Evolutionary conservation across 805 yeast genomes (phyloP).

Genomic region (Lipomyces anomalus): DNA sequence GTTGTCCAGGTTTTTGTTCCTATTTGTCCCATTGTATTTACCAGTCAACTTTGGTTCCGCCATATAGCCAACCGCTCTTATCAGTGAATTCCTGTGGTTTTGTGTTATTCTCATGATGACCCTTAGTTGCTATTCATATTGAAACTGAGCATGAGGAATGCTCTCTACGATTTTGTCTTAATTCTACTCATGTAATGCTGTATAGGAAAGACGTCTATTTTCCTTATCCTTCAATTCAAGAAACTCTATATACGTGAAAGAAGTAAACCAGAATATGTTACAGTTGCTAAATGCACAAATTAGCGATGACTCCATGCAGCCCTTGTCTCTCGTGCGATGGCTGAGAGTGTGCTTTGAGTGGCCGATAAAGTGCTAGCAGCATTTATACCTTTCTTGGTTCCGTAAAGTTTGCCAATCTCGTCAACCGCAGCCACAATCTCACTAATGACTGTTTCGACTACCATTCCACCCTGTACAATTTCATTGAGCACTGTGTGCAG

Average conservation of each 20-base stretch:
- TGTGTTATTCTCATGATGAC: too few species aligned
- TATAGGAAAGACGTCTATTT: not conserved
- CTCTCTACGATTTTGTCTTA: too few species aligned
- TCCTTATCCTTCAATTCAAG: too few species aligned
- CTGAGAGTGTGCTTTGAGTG: conserved; percentile 16
- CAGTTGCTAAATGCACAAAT: not conserved
- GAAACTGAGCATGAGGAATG: too few species aligned
- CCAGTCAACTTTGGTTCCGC: too few species aligned
- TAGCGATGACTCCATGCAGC: conserved; percentile 24
- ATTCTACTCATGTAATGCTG: not conserved
- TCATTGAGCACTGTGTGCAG: conserved; percentile 79
- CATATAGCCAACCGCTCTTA: too few species aligned
- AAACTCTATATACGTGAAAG: too few species aligned
- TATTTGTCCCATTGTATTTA: too few species aligned
- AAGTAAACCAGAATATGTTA: not conserved
- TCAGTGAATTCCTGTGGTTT: too few species aligned
- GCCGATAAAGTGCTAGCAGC: conserved; percentile 19
- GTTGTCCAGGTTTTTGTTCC: too few species aligned
- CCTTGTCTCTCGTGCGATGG: conserved; percentile 21
- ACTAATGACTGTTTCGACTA: conserved; percentile 79
- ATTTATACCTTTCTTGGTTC: conserved; percentile 18
- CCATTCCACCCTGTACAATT: conserved; percentile 96
- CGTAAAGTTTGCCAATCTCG: conserved; percentile 26
- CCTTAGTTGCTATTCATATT: too few species aligned
- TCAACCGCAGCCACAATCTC: conserved; percentile 64